phyloP scores from a whole-genome alignment of 2,329 filamentous ascomycete species.

The Cladorrhinum sp. region DNA sequence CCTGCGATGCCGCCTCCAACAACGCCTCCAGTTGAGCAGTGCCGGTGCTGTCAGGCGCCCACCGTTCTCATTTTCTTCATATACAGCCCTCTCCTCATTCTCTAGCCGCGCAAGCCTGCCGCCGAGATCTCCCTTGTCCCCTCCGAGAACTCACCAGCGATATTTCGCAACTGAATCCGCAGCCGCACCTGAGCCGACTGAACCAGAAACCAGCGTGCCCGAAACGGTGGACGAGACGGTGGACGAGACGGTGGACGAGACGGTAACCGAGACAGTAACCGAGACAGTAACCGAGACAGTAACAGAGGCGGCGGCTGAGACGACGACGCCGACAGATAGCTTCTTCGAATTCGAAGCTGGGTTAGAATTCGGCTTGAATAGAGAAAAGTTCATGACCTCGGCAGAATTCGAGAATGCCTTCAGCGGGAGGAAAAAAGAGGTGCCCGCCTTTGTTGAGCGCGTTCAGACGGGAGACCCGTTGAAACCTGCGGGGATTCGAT shows the following conservation, averaged over 20 bases:
- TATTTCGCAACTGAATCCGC: background rate
- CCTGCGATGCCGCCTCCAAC: slow-evolving; percentile 38
- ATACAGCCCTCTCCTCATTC: background rate
- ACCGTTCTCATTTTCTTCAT: background rate
- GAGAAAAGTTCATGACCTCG: background rate
- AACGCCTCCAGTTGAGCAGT: slow-evolving; percentile 35
- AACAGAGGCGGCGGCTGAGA: slow-evolving; percentile 4
- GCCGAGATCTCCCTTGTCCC: background rate
- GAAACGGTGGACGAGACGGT: background rate
- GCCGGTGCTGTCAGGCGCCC: slow-evolving; percentile 15
- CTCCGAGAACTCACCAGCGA: background rate
- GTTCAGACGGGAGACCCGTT: background rate
- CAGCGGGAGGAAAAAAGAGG: background rate
- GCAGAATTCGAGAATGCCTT: background rate
- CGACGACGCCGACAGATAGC: background rate
- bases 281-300: background rate
- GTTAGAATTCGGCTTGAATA: background rate
- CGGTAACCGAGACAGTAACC: slow-evolving; percentile 1
- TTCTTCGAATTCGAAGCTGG: background rate
- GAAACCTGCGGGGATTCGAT: background rate
- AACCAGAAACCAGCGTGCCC: background rate
- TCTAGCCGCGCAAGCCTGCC: background rate
- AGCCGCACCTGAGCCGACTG: background rate
- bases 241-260: no score
- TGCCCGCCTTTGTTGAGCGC: background rate